Percentiles rank a stretch among this genome's conserved stretches.
These are phyloP conservation scores for Aspergillus fructus DNA, from an alignment of 2,329 filamentous ascomycete genomes.

Conservation along the genomic window DNA sequence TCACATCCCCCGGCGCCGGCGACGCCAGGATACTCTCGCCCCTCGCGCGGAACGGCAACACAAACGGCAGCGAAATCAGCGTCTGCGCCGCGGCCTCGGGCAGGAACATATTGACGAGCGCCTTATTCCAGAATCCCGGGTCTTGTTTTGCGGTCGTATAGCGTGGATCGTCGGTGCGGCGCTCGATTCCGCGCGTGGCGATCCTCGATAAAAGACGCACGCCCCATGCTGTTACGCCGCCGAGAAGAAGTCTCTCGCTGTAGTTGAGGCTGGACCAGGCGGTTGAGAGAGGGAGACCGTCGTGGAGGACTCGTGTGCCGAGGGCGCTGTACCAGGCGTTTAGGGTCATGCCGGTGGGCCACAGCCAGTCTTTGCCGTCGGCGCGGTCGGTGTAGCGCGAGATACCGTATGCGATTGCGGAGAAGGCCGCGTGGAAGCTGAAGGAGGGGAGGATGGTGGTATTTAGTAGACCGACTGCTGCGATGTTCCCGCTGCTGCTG, in stretches of 20 bases:
- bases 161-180: constrained; percentile 57
- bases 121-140: constrained; percentile 58
- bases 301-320: constrained; percentile 50
- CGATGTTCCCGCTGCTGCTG: background rate
- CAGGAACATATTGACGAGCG: constrained; percentile 55
- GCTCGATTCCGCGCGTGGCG: constrained; percentile 47
- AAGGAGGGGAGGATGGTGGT: constrained; percentile 57
- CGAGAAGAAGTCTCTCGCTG: constrained; percentile 56
- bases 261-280: constrained; percentile 52
- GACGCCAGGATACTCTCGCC: constrained; percentile 28
- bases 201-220: constrained; percentile 57
- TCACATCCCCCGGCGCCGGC: constrained; percentile 29
- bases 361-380: constrained; percentile 62
- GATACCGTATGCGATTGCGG: constrained; percentile 52
- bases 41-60: constrained; percentile 50
- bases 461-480: constrained; percentile 50
- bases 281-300: constrained; percentile 46
- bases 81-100: constrained; percentile 60
- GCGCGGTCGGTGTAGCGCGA: constrained; percentile 55
- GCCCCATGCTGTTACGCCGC: constrained; percentile 59
- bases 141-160: constrained; percentile 54
- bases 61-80: constrained; percentile 58
- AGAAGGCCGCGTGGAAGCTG: constrained; percentile 53
- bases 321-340: constrained; percentile 63
- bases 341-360: constrained; percentile 55